A percentile compares a stretch with the other conserved stretches of the same genome.
Evolutionary conservation across 305 asterid genomes (phyloP).

Genomic region (Fraxinus platypoda): DNA sequence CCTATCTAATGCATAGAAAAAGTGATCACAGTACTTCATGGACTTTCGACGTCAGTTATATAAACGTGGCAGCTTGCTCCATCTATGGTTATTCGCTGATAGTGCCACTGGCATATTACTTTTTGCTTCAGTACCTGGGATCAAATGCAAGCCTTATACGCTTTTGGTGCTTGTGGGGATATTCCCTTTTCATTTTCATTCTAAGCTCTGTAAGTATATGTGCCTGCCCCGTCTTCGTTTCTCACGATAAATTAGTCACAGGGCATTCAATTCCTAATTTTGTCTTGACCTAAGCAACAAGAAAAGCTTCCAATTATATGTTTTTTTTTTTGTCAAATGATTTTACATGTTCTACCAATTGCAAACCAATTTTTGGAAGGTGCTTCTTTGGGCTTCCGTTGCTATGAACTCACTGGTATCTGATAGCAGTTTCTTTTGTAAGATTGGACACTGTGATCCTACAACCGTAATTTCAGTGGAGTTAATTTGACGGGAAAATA

Average conservation of each 20-base stretch:
- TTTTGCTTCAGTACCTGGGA: conserved; percentile 80
- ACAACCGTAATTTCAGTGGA: not conserved
- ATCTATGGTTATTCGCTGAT: conserved; percentile 79
- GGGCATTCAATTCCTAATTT: conserved; percentile 7
- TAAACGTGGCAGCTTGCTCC: conserved; percentile 69
- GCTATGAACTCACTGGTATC: not conserved
- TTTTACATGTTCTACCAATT: conserved; percentile 13
- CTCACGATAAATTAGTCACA: not conserved
- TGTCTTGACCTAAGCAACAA: not conserved
- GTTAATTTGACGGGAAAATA: not conserved
- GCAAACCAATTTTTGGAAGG: not conserved
- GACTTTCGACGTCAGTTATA: conserved; percentile 76
- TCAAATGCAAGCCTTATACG: conserved; percentile 75
- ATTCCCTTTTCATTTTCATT: conserved; percentile 81
- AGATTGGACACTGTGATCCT: not conserved
- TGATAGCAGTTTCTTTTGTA: not conserved
- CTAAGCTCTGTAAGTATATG: conserved; percentile 69
- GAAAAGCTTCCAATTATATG: not conserved
- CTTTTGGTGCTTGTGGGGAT: conserved; percentile 99
- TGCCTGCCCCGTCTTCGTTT: not conserved
- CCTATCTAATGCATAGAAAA: conserved; percentile 66
- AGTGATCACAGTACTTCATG: conserved; percentile 46
- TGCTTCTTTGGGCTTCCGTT: not conserved
- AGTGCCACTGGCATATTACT: conserved; percentile 87
- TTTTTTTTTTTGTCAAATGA: not conserved